These are phyloP conservation scores for Phytophthora litchii DNA, from an alignment of 352 stramenopile species.

Conservation along the genomic window DNA sequence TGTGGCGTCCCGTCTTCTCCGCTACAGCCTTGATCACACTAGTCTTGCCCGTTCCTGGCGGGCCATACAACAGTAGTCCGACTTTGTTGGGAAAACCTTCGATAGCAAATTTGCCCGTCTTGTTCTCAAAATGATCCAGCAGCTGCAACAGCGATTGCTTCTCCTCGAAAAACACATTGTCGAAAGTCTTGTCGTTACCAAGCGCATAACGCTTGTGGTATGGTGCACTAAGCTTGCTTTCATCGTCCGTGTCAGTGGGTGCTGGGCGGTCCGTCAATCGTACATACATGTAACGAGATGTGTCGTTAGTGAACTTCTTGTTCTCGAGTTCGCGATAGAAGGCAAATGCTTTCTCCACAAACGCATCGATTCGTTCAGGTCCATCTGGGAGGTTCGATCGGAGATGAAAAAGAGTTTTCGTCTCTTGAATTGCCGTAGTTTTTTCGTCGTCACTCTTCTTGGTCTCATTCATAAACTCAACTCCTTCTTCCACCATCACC, in stretches of 20 bases:
- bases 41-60: slow-evolving; percentile 90
- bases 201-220: slow-evolving; percentile 80
- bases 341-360: slow-evolving; percentile 43
- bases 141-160: slow-evolving; percentile 75
- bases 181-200: slow-evolving; percentile 87
- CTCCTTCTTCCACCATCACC: slow-evolving; percentile 42
- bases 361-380: slow-evolving; percentile 40
- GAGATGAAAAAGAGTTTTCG: slow-evolving; percentile 33
- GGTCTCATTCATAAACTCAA: slow-evolving; percentile 51
- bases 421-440: slow-evolving; percentile 22
- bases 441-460: slow-evolving; percentile 30
- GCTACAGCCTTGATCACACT: slow-evolving; percentile 88
- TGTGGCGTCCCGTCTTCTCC: slow-evolving; percentile 71
- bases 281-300: slow-evolving; percentile 53
- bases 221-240: slow-evolving; percentile 14
- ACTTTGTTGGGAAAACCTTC: slow-evolving; percentile 90
- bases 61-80: slow-evolving; percentile 82
- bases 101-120: slow-evolving; percentile 85
- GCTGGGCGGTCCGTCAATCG: slow-evolving; percentile 18
- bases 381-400: slow-evolving; percentile 26
- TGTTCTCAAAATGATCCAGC: slow-evolving; percentile 75
- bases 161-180: slow-evolving; percentile 88
- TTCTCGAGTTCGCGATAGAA: slow-evolving; percentile 43
- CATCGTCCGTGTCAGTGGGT: slow-evolving; percentile 13
- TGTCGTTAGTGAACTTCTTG: slow-evolving; percentile 47